Percentiles rank a stretch among this genome's conserved stretches.
Conservation (phyloP, 2,329 filamentous ascomycete genomes). For the Trichoderma aggressivum region DNA sequence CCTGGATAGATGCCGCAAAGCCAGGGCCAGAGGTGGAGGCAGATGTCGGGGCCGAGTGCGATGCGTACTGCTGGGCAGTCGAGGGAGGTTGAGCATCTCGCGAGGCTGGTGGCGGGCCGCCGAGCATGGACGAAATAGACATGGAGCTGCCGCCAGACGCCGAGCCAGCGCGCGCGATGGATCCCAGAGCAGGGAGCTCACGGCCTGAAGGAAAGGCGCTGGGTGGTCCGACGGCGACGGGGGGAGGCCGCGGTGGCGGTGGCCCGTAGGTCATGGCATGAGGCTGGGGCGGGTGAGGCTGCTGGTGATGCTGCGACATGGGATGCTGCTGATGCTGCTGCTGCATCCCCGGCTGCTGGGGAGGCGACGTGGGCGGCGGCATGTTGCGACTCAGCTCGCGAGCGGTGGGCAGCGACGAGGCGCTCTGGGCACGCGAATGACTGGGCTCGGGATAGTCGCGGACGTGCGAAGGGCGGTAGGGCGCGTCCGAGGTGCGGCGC, state of each 20-base stretch:
- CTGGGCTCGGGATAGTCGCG: slow-evolving; percentile 31
- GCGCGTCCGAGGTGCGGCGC: slow-evolving; percentile 43
- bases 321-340: slow-evolving; percentile 31
- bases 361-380: slow-evolving; percentile 45
- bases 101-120: slow-evolving; percentile 44
- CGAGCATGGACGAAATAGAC: slow-evolving; percentile 61
- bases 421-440: slow-evolving; percentile 41
- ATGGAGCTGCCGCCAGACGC: slow-evolving; percentile 49
- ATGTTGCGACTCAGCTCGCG: slow-evolving; percentile 40
- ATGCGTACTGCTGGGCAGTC: slow-evolving; percentile 38
- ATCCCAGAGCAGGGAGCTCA: slow-evolving; percentile 50
- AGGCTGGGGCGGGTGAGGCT: slow-evolving; percentile 29
- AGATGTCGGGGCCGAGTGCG: slow-evolving; percentile 39
- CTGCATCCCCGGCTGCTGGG: slow-evolving; percentile 30
- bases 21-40: slow-evolving; percentile 41
- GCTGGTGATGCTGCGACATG: slow-evolving; percentile 24
- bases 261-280: slow-evolving; percentile 41
- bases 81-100: slow-evolving; percentile 41
- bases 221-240: slow-evolving; percentile 42
- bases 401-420: slow-evolving; percentile 43
- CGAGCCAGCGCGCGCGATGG: slow-evolving; percentile 45
- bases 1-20: slow-evolving; percentile 49
- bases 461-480: slow-evolving; percentile 33
- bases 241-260: slow-evolving; percentile 45
- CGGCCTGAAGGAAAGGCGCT: slow-evolving; percentile 48